Percentiles rank a stretch among this genome's conserved stretches.
These are phyloP conservation scores for Russula sp. DNA, from an alignment of 768 basidiomycete species.

Conservation along the genomic window DNA sequence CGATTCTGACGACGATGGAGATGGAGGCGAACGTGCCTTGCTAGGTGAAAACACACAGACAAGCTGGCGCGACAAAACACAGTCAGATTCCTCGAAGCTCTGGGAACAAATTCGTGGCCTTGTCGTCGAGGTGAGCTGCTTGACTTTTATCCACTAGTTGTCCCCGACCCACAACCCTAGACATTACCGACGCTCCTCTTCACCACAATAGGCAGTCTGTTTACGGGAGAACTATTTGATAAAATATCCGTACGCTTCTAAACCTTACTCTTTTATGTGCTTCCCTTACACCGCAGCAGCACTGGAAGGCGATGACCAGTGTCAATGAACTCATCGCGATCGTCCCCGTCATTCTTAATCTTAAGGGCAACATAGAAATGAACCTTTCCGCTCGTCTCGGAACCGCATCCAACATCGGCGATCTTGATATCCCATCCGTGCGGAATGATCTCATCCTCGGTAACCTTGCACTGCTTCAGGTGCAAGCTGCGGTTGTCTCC, in stretches of 20 bases:
- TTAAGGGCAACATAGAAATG: constrained; percentile 99
- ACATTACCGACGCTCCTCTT: constrained; percentile 83
- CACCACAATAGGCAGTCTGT: constrained; percentile 74
- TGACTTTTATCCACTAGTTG: background rate
- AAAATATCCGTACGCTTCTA: constrained; percentile 66
- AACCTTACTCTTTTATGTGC: background rate
- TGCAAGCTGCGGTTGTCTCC: constrained; percentile 88
- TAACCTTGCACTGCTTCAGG: constrained; percentile 82
- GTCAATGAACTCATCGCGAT: constrained; percentile 97
- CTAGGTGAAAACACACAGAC: constrained; percentile 34
- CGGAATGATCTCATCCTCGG: constrained; percentile 68
- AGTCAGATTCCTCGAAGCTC: constrained; percentile 22
- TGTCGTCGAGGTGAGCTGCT: constrained; percentile 57
- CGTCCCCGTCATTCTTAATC: constrained; percentile 87
- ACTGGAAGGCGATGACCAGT: constrained; percentile 82
- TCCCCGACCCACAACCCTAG: constrained; percentile 36
- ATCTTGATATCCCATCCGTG: constrained; percentile 65
- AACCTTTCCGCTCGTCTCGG: constrained; percentile 94
- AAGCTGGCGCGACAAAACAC: constrained; percentile 27
- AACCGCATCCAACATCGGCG: constrained; percentile 90
- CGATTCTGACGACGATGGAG: constrained; percentile 26
- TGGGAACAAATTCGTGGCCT: constrained; percentile 59
- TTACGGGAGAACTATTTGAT: constrained; percentile 88
- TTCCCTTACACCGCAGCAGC: constrained; percentile 36
- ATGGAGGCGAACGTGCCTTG: constrained; percentile 42